Base-by-base conservation (phyloP, 2,329 filamentous ascomycete species). In the Myriosclerotinia duriaeana region DNA sequence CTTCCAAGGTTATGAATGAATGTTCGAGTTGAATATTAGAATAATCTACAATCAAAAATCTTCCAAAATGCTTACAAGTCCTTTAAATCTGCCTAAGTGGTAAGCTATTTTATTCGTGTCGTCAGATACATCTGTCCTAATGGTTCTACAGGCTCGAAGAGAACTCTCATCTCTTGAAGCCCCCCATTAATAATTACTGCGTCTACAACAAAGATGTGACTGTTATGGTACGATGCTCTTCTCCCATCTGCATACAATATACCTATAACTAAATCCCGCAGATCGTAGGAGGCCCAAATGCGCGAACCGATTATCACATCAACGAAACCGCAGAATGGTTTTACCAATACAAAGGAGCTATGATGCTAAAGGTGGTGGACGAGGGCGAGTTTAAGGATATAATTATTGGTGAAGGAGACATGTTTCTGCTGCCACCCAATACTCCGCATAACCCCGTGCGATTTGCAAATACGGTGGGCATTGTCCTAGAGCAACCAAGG, bases 261-360 rank as follows among this genome's bases (percentile, higher is more conserved):
- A 69, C 34, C 40, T 40, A 34, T 2, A 34, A 34, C 53, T 54
- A 66, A 58, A 30, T 22, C 48, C 5, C n/a, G 12, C 71, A 88
- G 90, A 93, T 97, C 74, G 93, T 99, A 69, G 95, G 95, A 77
- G 95, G 95, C 15, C 95, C 95, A 75, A 98, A 98, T 79, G 92
- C 92, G 69, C 88, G 95, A 71, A 97, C 93, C 66, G 95, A 98
- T 83, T 99, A 97, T 83, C 95, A 98, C 84, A 94, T 98, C 85
- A 98, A 98, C 83, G 83, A 88, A 74, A 98, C 94, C 0, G 88
- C 95, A 15, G 95, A 98, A 79, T 98, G 93, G 89, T 99, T 98
- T 87, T 98, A 95, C 84, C 94, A 98, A 79, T 88, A 97, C 85
- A 88, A 89, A 74, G 95, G 95, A 71, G 88, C 89, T 71, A 97